These are phyloP conservation scores for Beauveria pseudobassiana DNA, from an alignment of 2,329 filamentous ascomycete genomes.

Conservation along the genomic window DNA sequence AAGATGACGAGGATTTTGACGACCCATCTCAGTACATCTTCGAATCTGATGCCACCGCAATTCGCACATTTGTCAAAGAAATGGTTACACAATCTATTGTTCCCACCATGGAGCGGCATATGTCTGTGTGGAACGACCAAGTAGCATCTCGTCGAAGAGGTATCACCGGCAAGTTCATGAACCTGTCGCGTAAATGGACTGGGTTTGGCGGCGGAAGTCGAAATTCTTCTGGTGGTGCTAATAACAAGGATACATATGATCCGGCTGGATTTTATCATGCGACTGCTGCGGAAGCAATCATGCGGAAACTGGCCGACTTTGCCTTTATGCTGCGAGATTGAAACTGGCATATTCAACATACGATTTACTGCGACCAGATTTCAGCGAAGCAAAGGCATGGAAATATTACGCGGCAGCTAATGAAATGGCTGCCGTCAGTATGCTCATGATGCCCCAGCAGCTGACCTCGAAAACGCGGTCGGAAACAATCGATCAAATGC, in stretches of 20 bases:
- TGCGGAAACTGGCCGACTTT: slow-evolving; percentile 91
- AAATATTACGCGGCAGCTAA: slow-evolving; percentile 87
- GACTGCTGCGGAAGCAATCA: slow-evolving; percentile 78
- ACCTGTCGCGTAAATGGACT: slow-evolving; percentile 82
- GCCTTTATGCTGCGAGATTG: slow-evolving; percentile 96
- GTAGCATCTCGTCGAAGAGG: slow-evolving; percentile 85
- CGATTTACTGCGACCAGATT: slow-evolving; percentile 81
- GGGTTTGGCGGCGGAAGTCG: slow-evolving; percentile 66
- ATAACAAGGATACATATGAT: slow-evolving; percentile 67
- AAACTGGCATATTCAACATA: slow-evolving; percentile 89
- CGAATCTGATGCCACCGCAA: slow-evolving; percentile 82
- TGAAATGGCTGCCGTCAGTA: slow-evolving; percentile 86
- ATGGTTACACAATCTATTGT: slow-evolving; percentile 93
- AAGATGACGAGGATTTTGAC: slow-evolving; percentile 60
- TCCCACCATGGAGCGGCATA: slow-evolving; percentile 89
- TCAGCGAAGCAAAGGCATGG: slow-evolving; percentile 94
- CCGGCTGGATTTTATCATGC: slow-evolving; percentile 72
- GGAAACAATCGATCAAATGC: slow-evolving; percentile 76
- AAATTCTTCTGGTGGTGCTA: slow-evolving; percentile 45
- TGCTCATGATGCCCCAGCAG: slow-evolving; percentile 67
- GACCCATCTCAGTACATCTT: slow-evolving; percentile 74
- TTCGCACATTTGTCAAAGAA: slow-evolving; percentile 84
- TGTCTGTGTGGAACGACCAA: slow-evolving; percentile 94
- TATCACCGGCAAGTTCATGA: slow-evolving; percentile 88
- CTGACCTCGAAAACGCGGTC: slow-evolving; percentile 67